Base-by-base conservation (phyloP, 2,329 filamentous ascomycete species). In the Mycosphaerella arachidis region DNA sequence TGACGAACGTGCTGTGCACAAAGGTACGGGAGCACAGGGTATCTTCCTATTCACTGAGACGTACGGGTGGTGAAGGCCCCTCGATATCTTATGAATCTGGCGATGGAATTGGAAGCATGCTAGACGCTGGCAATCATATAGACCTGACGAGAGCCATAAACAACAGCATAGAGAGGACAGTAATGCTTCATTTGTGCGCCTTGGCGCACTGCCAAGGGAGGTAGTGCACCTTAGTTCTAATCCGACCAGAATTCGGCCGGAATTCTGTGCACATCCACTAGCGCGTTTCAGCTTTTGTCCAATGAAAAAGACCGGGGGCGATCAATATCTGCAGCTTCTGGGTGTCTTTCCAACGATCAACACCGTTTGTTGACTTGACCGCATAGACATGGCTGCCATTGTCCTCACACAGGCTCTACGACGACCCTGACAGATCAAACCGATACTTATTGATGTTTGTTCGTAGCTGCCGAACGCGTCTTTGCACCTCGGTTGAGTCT, bases 1-100 rank as follows among this genome's bases (percentile, higher is more conserved):
- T 64, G 85, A 89, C 70, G 86, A 88, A 71, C 76, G 86, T 31
- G 86, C 84, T 3, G 84, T 88, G 48, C 85, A 87, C 66, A 88
- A 88, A 70, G 86, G 86, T 1, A 87, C 83, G 0, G 85, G 84
- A 0, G 86, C 86, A 13, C 84, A 87, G 70, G 86, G 85, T 0
- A 82, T 87, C 30, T 86, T 81, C 69, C 69, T 86, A 33, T 83
- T 86, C 72, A 80, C 80, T 0, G 85, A 87, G 71, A 78, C 76
- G 18, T 86, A 85, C 73, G 80, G 78, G 3, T 85, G 68, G 70
- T 72, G 53, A 58, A 24, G 24, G 24, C 31, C 16, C 16, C 16
- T 43, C 8, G 40, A 43, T 18, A n/a, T 43, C 40, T 33, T 35
- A 2, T 53, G 48, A 12, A 30, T 51, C 9, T 51, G 29, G 48